Conservation (phyloP, 495 filamentous ascomycete species). For the Cercophora scortea region DNA sequence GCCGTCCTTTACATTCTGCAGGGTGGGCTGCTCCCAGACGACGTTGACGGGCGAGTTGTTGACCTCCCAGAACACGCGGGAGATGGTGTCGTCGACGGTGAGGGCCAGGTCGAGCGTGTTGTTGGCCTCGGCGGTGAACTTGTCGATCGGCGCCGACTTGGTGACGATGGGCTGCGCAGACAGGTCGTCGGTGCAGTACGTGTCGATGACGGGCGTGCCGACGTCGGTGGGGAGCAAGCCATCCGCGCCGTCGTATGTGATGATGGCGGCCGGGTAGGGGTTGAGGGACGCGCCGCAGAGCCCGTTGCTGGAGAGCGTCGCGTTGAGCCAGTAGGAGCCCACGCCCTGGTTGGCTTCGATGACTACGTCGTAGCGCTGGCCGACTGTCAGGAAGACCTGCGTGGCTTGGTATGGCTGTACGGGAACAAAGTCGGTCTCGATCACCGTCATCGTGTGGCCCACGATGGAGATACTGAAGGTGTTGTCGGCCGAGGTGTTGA, state of each 20-base stretch:
- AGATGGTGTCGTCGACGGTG: background rate
- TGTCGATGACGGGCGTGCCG: constrained; percentile 5
- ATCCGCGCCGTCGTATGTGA: constrained; percentile 12
- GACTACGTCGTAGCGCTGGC: constrained; percentile 59
- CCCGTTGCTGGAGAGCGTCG: background rate
- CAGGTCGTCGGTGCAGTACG: constrained; percentile 15
- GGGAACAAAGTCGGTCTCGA: constrained; percentile 40
- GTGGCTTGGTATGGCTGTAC: constrained; percentile 33
- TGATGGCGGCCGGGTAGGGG: constrained; percentile 12
- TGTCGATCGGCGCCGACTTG: background rate
- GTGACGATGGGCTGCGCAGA: background rate
- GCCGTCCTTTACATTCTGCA: constrained; percentile 28
- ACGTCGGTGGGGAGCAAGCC: background rate
- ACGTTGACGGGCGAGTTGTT: constrained; percentile 22
- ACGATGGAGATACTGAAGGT: constrained; percentile 43
- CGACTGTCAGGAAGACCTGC: constrained; percentile 47
- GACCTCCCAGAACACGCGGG: constrained; percentile 22
- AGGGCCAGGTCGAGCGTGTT: background rate
- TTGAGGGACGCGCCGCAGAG: background rate
- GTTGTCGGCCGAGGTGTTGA: constrained; percentile 44
- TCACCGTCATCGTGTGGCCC: constrained; percentile 40
- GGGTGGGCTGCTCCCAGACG: constrained; percentile 29
- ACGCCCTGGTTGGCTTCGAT: constrained; percentile 44
- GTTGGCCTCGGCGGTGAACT: background rate
- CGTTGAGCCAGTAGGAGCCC: constrained; percentile 48